phyloP scores from a whole-genome alignment of 306 rosid species.

The Quercus rubra region DNA sequence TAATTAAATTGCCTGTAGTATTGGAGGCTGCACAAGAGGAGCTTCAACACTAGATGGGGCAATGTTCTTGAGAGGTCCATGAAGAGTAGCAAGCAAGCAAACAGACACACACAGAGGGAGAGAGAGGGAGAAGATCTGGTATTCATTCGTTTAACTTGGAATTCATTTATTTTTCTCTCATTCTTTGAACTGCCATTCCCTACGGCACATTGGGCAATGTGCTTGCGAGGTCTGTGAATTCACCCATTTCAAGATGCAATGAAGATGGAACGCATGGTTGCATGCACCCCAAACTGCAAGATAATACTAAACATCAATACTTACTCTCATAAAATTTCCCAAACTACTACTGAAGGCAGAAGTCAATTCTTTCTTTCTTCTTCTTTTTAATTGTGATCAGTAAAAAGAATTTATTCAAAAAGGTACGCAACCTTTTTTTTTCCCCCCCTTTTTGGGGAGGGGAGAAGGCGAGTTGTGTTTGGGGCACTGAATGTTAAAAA shows the following conservation, averaged over 20 bases:
- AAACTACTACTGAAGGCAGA: too few relatives aligned
- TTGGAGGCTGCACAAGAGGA: too few relatives aligned
- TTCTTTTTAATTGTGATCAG: too few relatives aligned
- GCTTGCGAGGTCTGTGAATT: conserved; percentile 88
- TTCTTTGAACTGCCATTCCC: conserved; percentile 92
- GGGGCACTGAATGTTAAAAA: too few relatives aligned
- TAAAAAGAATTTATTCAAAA: too few relatives aligned
- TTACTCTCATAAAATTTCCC: background rate
- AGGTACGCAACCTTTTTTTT: too few relatives aligned
- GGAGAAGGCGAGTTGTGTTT: too few relatives aligned
- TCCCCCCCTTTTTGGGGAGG: too few relatives aligned
- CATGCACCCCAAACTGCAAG: conserved; percentile 94
- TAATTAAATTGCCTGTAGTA: too few relatives aligned
- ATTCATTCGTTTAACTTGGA: background rate
- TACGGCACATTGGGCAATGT: conserved; percentile 96
- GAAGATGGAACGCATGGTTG: conserved; percentile 95
- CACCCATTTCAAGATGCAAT: conserved; percentile 92
- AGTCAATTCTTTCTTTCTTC: too few relatives aligned
- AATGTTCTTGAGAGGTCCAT: background rate
- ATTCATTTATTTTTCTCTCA: conserved; percentile 16
- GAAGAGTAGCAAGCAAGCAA: too few relatives aligned
- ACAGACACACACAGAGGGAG: background rate
- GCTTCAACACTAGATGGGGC: too few relatives aligned
- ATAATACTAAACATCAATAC: background rate
- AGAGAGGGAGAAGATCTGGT: background rate